Percentiles rank a stretch among this genome's conserved stretches.
Evolutionary conservation across 768 basidiomycete species (phyloP).

Genomic region (Russula virescens): DNA sequence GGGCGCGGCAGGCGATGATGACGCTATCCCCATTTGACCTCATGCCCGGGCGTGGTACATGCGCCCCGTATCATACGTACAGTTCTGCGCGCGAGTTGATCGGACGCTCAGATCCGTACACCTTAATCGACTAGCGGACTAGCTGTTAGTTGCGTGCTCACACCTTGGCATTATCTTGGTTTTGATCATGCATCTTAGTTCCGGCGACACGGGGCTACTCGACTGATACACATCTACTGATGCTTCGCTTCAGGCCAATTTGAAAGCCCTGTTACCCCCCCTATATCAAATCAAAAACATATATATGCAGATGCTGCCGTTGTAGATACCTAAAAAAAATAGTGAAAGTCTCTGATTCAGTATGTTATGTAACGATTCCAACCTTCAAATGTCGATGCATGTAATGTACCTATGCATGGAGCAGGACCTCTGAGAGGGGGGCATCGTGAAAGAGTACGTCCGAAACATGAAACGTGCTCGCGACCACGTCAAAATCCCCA

Average conservation of each 20-base stretch:
- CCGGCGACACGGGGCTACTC: not conserved
- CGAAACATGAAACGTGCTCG: constrained; percentile 18
- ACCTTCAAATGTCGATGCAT: constrained; percentile 13
- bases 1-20: not conserved
- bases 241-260: not conserved
- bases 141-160: not conserved
- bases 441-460: not conserved
- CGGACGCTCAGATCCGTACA: constrained; percentile 10
- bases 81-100: constrained; percentile 8
- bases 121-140: constrained; percentile 6
- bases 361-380: constrained; percentile 11
- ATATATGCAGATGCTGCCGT: no score
- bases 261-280: not conserved
- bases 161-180: not conserved
- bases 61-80: constrained; percentile 11
- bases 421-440: no score
- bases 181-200: constrained; percentile 4
- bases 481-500: constrained; percentile 3
- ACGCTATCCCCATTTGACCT: constrained; percentile 12
- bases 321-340: no score
- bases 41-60: not conserved
- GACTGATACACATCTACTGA: no score
- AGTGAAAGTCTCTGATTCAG: not conserved
- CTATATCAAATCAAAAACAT: not conserved
- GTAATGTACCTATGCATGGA: not conserved